These are phyloP conservation scores for Polyporus tsugae DNA, from an alignment of 1,284 basidiomycete species.

Conservation along the genomic window DNA sequence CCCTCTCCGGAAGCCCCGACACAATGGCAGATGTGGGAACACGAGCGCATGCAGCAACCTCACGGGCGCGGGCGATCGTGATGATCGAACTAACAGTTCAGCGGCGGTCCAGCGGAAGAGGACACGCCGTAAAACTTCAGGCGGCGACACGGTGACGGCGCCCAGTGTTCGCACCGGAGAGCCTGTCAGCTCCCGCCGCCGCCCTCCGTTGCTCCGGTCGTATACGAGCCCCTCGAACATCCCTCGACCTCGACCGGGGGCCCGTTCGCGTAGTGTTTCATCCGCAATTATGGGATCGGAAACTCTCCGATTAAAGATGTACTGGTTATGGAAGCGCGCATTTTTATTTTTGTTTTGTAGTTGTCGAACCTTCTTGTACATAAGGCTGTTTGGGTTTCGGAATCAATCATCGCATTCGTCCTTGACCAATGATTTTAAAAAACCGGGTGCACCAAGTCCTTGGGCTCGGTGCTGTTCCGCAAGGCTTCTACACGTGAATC, in stretches of 20 bases:
- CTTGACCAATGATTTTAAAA: not conserved
- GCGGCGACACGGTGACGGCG: not conserved
- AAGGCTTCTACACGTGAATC: not conserved
- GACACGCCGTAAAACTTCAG: not conserved
- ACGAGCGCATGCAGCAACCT: not conserved
- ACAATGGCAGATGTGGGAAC: not conserved
- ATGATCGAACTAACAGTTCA: not conserved
- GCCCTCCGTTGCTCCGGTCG: not conserved
- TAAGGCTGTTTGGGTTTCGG: not conserved
- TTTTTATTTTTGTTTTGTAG: not conserved
- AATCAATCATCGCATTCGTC: not conserved
- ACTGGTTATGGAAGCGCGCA: not conserved
- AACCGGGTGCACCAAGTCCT: not conserved
- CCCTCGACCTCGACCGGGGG: not conserved
- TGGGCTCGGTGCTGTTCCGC: not conserved
- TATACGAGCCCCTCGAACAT: not conserved
- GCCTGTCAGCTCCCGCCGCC: not conserved
- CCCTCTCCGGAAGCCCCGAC: not conserved
- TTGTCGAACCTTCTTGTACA: not conserved
- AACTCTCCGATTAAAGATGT: not conserved
- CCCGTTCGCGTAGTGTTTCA: not conserved
- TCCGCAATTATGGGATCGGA: not conserved
- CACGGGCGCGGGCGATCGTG: not conserved
- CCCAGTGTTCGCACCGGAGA: not conserved
- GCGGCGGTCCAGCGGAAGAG: slow-evolving; percentile 4